Evolutionary conservation across 441 rosid species (phyloP), one percentile per base, ranked within the genome.

Genomic region (Populus hybrid): DNA sequence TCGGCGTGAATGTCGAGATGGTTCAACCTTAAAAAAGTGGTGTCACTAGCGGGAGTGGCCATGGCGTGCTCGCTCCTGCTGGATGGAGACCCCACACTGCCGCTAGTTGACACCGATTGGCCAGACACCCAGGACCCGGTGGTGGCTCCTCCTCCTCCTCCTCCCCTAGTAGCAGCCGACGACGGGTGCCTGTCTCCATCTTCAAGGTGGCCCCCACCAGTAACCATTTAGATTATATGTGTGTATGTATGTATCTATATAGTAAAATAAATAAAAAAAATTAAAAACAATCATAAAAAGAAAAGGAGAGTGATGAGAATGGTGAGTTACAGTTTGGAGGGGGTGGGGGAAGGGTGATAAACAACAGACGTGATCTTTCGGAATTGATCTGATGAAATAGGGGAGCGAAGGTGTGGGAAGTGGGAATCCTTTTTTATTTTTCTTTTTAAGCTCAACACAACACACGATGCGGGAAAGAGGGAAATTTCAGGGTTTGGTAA

Each of bases 41-140:
- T 89, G 79, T 96, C 98, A 53, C 90, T 91, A 8, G 90, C 92
- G 6, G 98, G 92, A 0, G 99, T 92, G 57, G 95, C 94, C 68
- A 86, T 82, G 78, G 86, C 85, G 75, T 80, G 92, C 81, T 78
- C 90, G 83, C 90, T 89, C 77, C 94, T 86, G 87, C 97, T 92
- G 0, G 98, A 93, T 1, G 96, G 98, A 0, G 99, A 96, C 26
- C 98, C 98, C n/a, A 91, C 90, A 82, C 98, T 94, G 26, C 98
- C 97, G 10, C 98, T 96, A 20, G 98, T 96, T 10, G 99, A 96
- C 42, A 94, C 88, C 24, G 98, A 96, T 82, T 94, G 98, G 61
- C 95, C 96, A 10, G 98, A 95, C 74, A 85, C 94, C 95, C 95
- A 90, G 42, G 98, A 93, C 90, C 93, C 88, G 11, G 90, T 80